These are phyloP conservation scores for Anisodus tanguticus DNA, from an alignment of 257 asterid species.

Conservation along the genomic window DNA sequence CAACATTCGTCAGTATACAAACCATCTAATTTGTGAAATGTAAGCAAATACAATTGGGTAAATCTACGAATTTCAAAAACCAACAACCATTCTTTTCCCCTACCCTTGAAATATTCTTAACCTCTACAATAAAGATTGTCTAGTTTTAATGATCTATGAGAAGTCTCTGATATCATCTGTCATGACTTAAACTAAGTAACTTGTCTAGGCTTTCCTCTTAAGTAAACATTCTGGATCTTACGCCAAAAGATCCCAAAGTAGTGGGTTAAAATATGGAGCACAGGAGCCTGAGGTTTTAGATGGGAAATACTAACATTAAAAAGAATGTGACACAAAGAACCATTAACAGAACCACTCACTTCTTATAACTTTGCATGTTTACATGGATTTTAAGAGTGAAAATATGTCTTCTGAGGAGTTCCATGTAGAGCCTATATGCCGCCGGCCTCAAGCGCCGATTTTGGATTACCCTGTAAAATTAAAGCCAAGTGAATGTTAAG, in stretches of 20 bases:
- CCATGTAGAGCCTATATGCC: conserved; percentile 89
- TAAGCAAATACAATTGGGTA: not conserved
- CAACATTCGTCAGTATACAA: not conserved
- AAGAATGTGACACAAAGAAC: conserved; percentile 3
- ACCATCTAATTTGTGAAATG: conserved; percentile 7
- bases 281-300: not conserved
- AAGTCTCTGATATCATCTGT: not conserved
- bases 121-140: not conserved
- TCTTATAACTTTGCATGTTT: conserved; percentile 59
- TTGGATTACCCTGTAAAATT: conserved; percentile 73
- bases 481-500: conserved; percentile 10
- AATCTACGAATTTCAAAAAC: not conserved
- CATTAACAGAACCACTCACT: conserved; percentile 57
- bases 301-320: not conserved
- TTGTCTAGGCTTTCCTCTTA: not conserved
- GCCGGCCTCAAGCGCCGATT: conserved; percentile 73
- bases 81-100: not conserved
- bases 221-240: not conserved
- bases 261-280: not conserved
- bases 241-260: conserved; percentile 9
- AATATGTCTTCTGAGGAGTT: conserved; percentile 73
- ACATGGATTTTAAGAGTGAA: conserved; percentile 64
- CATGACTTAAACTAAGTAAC: conserved; percentile 2
- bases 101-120: not conserved
- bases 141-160: conserved; percentile 7